A percentile compares a stretch with the other conserved stretches of the same genome.
phyloP scores from a whole-genome alignment of 768 basidiomycete genomes.

The Kwoniella sp. region DNA sequence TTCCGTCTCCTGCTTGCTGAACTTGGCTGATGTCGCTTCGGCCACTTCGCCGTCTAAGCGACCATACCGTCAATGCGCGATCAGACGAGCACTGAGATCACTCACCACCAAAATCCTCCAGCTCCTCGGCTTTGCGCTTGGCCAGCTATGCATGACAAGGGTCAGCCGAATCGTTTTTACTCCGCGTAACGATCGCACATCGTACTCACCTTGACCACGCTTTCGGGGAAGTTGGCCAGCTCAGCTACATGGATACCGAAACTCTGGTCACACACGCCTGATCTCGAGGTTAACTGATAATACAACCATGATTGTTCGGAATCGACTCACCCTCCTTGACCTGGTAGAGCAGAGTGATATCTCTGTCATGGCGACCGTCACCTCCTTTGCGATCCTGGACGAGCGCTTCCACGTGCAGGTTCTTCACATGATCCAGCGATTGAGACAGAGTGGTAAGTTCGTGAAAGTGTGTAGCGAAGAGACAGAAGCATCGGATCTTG shows the following conservation, averaged over 20 bases:
- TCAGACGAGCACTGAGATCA: constrained; percentile 10
- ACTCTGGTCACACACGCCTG: constrained; percentile 90
- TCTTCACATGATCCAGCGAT: constrained; percentile 79
- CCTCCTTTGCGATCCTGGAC: constrained; percentile 56
- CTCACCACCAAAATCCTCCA: constrained; percentile 73
- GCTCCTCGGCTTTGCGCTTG: constrained; percentile 83
- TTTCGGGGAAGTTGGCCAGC: constrained; percentile 95
- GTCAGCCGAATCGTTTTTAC: neutral
- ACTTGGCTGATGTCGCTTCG: constrained; percentile 52
- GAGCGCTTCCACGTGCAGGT: constrained; percentile 91
- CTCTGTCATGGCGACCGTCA: constrained; percentile 56
- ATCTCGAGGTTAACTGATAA: neutral
- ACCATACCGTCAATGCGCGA: neutral
- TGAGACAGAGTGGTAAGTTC: constrained; percentile 90
- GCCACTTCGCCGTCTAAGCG: constrained; percentile 38
- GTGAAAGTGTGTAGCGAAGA: constrained; percentile 98
- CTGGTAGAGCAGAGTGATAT: constrained; percentile 76
- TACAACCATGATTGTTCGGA: neutral
- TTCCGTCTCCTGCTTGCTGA: constrained; percentile 62
- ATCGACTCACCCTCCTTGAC: constrained; percentile 65
- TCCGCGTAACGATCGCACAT: no score
- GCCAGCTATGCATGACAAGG: constrained; percentile 74
- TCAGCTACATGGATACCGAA: constrained; percentile 98
- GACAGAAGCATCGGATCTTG: constrained; percentile 83
- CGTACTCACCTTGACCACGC: constrained; percentile 76